These are phyloP conservation scores for Ceratorhiza oryzae-sativae DNA, from an alignment of 1,284 basidiomycete species.

Conservation along the genomic window DNA sequence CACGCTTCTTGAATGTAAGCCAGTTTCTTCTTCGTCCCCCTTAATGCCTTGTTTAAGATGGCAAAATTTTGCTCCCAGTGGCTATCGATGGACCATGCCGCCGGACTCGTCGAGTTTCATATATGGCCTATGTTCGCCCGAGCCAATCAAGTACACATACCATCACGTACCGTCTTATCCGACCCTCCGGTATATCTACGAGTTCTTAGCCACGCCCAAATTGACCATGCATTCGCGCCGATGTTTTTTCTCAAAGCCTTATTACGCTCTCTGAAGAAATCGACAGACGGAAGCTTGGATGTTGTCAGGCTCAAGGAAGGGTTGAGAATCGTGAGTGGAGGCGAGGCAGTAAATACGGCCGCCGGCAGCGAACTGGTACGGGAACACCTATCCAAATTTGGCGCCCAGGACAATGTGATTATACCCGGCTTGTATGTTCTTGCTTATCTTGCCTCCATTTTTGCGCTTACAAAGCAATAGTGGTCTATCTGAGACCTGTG, in stretches of 20 bases:
- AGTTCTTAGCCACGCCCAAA: not conserved
- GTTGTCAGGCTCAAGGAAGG: not conserved
- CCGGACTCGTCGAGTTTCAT: slow-evolving; percentile 11
- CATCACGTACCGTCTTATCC: not conserved
- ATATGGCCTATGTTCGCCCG: not conserved
- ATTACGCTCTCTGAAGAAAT: not conserved
- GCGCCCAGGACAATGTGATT: not conserved
- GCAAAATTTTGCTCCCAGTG: not conserved
- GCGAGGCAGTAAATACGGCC: not conserved
- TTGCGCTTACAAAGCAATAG: not conserved
- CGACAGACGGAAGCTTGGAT: not conserved
- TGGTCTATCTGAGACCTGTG: slow-evolving; percentile 1
- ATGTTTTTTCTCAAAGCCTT: slow-evolving; percentile 3
- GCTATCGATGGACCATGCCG: slow-evolving; percentile 12
- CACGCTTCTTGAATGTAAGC: slow-evolving; percentile 10
- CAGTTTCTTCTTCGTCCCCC: not conserved
- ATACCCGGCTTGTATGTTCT: not conserved
- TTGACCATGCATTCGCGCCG: slow-evolving; percentile 8
- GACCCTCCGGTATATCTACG: not conserved
- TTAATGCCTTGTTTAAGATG: no score
- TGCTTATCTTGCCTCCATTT: not conserved
- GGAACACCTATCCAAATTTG: not conserved
- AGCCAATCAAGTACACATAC: slow-evolving; percentile 2
- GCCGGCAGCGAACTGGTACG: not conserved
- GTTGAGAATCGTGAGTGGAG: slow-evolving; percentile 6